A percentile compares a stretch with the other conserved stretches of the same genome.
These are phyloP conservation scores for Ophiocordyceps australis DNA, from an alignment of 2,329 filamentous ascomycete species.

Conservation along the genomic window DNA sequence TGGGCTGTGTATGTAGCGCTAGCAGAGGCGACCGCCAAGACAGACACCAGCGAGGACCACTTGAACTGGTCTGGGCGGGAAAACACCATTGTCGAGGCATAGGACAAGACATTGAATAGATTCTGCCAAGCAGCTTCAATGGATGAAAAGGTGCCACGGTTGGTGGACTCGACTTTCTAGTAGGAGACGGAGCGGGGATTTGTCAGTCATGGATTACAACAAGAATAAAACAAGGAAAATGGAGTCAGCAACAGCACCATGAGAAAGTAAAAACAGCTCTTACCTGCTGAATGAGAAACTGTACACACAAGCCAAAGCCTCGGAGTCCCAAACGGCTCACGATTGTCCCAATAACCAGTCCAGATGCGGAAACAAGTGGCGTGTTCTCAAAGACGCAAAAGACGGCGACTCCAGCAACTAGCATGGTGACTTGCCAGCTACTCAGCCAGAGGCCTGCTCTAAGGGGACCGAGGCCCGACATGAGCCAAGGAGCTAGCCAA, in stretches of 20 bases:
- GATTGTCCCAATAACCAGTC: constrained; percentile 29
- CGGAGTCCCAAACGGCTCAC: constrained; percentile 42
- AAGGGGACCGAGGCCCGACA: constrained; percentile 34
- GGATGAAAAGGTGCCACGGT: constrained; percentile 50
- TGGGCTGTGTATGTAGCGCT: constrained; percentile 12
- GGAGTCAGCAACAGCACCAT: too few relatives aligned
- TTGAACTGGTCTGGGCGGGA: constrained; percentile 43
- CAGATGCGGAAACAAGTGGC: constrained; percentile 19
- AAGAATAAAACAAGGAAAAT: too few relatives aligned
- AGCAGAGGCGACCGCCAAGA: constrained; percentile 23
- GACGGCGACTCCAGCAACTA: constrained; percentile 18
- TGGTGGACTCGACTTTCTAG: constrained; percentile 32
- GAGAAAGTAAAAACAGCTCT: constrained; percentile 4
- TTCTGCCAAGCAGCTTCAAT: constrained; percentile 53
- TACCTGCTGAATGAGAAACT: constrained; percentile 44
- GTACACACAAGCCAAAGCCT: constrained; percentile 41
- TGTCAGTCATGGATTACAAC: neutral
- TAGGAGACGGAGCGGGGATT: neutral
- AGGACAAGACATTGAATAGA: constrained; percentile 50
- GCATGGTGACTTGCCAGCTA: constrained; percentile 45
- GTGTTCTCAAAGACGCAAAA: constrained; percentile 8
- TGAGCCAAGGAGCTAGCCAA: constrained; percentile 37
- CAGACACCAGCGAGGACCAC: constrained; percentile 42
- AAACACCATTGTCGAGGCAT: constrained; percentile 46
- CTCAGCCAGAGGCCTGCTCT: constrained; percentile 55